Percentiles rank a stretch among this genome's conserved stretches.
phyloP scores from a whole-genome alignment of 805 yeast species.

The Pichia cephalocereana region DNA sequence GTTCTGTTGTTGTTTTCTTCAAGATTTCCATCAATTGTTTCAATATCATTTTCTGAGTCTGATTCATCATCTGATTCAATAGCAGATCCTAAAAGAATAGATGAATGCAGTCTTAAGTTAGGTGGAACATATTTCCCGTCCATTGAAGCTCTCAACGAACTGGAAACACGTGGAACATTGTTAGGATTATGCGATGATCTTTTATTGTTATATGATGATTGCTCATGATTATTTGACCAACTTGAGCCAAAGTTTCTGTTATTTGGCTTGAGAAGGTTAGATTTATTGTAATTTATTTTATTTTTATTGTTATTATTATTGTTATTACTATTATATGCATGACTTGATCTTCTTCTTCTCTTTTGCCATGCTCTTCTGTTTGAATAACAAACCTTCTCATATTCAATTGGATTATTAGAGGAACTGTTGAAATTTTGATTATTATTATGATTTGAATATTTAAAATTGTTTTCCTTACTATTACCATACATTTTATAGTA shows the following conservation, averaged over 20 bases:
- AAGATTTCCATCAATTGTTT: constrained; percentile 5
- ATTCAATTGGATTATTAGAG: constrained; percentile 3
- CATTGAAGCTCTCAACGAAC: constrained; percentile 8
- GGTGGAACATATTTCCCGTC: constrained; percentile 64
- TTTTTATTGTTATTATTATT: background rate
- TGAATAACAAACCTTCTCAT: constrained; percentile 5
- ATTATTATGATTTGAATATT: background rate
- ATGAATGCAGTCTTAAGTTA: constrained; percentile 26
- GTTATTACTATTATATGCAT: constrained; percentile 9
- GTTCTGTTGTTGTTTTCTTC: background rate
- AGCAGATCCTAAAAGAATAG: constrained; percentile 10
- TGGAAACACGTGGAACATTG: constrained; percentile 13
- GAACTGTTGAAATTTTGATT: constrained; percentile 3
- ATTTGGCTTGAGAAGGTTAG: constrained; percentile 9
- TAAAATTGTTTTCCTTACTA: background rate
- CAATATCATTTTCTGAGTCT: constrained; percentile 10
- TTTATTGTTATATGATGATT: constrained; percentile 50
- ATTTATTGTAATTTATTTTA: constrained; percentile 1
- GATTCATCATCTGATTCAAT: constrained; percentile 25
- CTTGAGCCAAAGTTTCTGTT: constrained; percentile 7
- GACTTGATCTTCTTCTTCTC: constrained; percentile 19
- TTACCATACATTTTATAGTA: constrained; percentile 3
- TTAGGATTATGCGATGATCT: constrained; percentile 11
- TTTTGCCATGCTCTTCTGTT: constrained; percentile 23
- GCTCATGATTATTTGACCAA: constrained; percentile 34